Percentiles rank a stretch among this genome's conserved stretches.
Conservation (phyloP, 176 grass and related monocot genomes). For the Rhipidocladum racemiflorum region DNA sequence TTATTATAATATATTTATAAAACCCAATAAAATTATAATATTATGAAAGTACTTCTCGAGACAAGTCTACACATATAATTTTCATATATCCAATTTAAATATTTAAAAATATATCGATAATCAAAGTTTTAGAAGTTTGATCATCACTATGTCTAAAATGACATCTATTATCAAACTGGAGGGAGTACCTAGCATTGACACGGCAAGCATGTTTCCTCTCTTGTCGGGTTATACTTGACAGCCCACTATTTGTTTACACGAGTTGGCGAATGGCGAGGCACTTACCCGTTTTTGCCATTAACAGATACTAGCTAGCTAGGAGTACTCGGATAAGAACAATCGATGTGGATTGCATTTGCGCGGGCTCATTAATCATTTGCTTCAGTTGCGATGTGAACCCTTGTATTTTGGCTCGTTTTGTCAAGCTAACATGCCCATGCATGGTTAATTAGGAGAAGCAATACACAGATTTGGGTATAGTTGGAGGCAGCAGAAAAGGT, state of each 20-base stretch:
- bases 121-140: too few species aligned
- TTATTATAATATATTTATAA: too few species aligned
- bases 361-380: neutral
- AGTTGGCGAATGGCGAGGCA: constrained; percentile 35
- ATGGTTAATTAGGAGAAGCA: neutral
- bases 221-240: constrained; percentile 20
- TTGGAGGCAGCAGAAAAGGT: constrained; percentile 7
- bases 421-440: constrained; percentile 18
- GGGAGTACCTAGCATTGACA: neutral
- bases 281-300: constrained; percentile 17
- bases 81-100: too few species aligned
- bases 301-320: neutral
- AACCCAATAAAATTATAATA: too few species aligned
- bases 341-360: constrained; percentile 37
- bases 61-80: too few species aligned
- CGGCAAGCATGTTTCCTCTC: neutral
- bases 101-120: too few species aligned
- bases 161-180: too few species aligned
- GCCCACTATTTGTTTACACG: neutral
- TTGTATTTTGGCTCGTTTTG: constrained; percentile 6
- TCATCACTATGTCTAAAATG: too few species aligned
- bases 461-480: neutral
- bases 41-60: too few species aligned
- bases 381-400: neutral
- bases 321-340: constrained; percentile 24